A percentile compares a stretch with the other conserved stretches of the same genome.
Conservation (phyloP, 306 rosid genomes). For the Geum urbanum region DNA sequence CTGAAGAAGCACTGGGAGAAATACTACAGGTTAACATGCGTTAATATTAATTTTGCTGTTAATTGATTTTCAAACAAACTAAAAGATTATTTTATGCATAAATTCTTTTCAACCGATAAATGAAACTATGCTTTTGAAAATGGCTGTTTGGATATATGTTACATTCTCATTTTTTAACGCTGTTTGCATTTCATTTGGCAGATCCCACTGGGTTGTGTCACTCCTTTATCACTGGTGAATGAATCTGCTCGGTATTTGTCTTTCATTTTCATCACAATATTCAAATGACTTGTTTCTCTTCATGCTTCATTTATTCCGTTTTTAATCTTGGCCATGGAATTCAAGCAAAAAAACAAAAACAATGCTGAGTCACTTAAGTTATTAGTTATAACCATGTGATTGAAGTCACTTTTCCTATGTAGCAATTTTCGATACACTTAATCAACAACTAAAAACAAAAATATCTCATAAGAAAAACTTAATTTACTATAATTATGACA, state of each 20-base stretch:
- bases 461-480: not conserved
- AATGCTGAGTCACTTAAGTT: not conserved
- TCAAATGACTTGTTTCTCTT: not conserved
- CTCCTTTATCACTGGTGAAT: slow-evolving; percentile 84
- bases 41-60: slow-evolving; percentile 3
- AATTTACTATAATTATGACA: not conserved
- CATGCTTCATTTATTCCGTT: not conserved
- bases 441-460: not conserved
- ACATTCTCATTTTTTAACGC: slow-evolving; percentile 7
- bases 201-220: slow-evolving; percentile 88
- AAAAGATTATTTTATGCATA: not conserved
- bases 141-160: not conserved
- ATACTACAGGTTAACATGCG: slow-evolving; percentile 64
- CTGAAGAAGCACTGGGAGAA: slow-evolving; percentile 89
- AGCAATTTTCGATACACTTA: not conserved
- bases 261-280: slow-evolving; percentile 1
- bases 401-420: not conserved
- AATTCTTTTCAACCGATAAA: not conserved
- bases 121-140: not conserved
- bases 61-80: not conserved
- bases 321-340: not conserved
- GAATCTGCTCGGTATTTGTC: slow-evolving; percentile 74
- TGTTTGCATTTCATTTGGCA: slow-evolving; percentile 30
- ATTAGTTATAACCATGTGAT: not conserved
- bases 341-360: not conserved